Percentiles rank a stretch among this genome's conserved stretches.
Evolutionary conservation across 345 rosid species (phyloP).

Genomic region (Lepidium sativum): DNA sequence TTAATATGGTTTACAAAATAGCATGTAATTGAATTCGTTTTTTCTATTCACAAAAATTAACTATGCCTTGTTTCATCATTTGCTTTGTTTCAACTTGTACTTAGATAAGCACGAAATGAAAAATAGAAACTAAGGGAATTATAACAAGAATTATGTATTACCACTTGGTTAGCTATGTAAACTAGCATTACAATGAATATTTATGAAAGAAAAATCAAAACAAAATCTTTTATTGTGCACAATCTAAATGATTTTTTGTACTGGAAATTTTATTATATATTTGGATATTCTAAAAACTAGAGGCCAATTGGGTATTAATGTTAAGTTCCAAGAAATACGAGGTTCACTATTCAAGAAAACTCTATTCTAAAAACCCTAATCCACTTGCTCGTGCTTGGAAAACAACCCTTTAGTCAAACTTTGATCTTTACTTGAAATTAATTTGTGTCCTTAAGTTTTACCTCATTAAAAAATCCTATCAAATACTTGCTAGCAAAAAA

Average conservation of each 20-base stretch:
- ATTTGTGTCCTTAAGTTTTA: background rate
- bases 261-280: background rate
- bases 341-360: conserved; percentile 20
- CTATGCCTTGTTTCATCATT: background rate
- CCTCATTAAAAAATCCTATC: background rate
- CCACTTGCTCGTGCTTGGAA: conserved; percentile 26
- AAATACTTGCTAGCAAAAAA: background rate
- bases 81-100: no score
- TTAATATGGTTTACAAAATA: background rate
- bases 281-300: background rate
- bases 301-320: conserved; percentile 2
- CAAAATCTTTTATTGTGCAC: background rate
- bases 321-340: conserved; percentile 28
- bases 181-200: background rate
- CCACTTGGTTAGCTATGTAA: background rate
- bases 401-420: background rate
- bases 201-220: background rate
- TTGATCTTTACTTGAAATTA: background rate
- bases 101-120: background rate
- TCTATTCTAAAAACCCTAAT: conserved; percentile 22
- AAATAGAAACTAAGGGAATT: background rate
- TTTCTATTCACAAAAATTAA: background rate
- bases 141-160: background rate
- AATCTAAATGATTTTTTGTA: background rate
- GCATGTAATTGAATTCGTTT: background rate